Base-by-base conservation (phyloP, 2,329 filamentous ascomycete genomes). In the Blastomyces gilchristii region DNA sequence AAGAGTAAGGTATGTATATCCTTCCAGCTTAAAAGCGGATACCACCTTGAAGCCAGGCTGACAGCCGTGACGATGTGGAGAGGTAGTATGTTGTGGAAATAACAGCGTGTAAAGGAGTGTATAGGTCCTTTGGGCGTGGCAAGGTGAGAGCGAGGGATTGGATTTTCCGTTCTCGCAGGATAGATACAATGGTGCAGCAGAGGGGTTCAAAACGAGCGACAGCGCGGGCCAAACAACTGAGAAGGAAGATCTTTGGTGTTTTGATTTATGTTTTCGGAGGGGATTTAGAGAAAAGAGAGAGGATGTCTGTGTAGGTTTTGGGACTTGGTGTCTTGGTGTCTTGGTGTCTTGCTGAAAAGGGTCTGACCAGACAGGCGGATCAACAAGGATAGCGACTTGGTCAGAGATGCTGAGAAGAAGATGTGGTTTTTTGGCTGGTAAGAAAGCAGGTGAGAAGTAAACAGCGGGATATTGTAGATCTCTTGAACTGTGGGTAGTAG, bases 11-110 rank as follows among this genome's bases (percentile, higher is more conserved):
- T 59, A 31, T 22, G n/a, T 28, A 47, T 47, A 7, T 59, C 3
- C 28, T 47, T 47, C 43, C n/a, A 59, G 41, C 25, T 47, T 2
- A 34, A 28, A n/a, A 59, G 28, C 3, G 25, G 14, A 34, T 47
- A 59, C 57, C 57, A 34, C 39, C 41, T 59, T 11, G 57, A 16
- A 59, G 41, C 57, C 41, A 47, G 57, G 57, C 41, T 34, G 16
- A 47, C 28, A 59, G 25, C 57, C 25, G 57, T 47, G 9, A 16
- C 18, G 28, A 47, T 16, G 41, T 59, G 14, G 57, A 12, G 25
- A 47, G 18, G 11, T 16, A 43, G 39, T 11, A 25, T 2, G 41
- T 49, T 47, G 57, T 49, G 14, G 43, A 41, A 59, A 28, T 25
- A 59, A 45, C 22, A 16, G 52, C 6, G 16, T 8, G 25, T 3